Evolutionary conservation across 2,329 filamentous ascomycete species (phyloP), one percentile per base, ranked within the genome.

Genomic region (Paraconiothyrium brasiliense): DNA sequence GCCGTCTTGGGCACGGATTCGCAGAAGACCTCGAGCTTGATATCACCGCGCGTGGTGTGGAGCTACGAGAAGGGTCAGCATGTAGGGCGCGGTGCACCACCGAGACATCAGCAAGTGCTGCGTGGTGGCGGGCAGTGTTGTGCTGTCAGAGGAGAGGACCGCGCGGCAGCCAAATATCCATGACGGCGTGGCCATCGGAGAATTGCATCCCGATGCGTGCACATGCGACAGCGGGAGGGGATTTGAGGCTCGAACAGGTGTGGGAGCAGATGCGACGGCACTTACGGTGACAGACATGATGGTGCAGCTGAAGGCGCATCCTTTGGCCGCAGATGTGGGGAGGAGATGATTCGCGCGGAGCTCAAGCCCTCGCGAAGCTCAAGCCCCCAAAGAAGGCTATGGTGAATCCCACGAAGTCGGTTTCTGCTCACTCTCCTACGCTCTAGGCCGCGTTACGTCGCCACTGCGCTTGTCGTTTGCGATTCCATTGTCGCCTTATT

Each of bases 11-110:
- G 95, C 35, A 97, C 93, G 70, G 92, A 90, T 78, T 97, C 93
- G 83, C 94, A 98, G 82, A 97, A 98, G 68, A 99, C 84, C 80
- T 98, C 95, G 71, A 98, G 87, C 82, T 98, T 99, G 77, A 99
- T 86, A 80, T 95, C 90, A 76, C 95, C 95, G 57, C 91, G 86
- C 54, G 89, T 92, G 54, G 95, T 99, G 80, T 97, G 93, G 14
- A 99, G 86, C 69, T 82, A 66, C 32, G 37, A 11, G n/a, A 5
- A 5, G 39, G 47, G 51, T 62, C 44, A 64, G 60, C 57, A 43
- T 52, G 54, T 30, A 34, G 16, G 34, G 20, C 32, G 2, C 20
- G 60, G 44, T 64, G 57, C 46, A 54, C 10, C 14, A 52, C 16
- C 34, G 32, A 22, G 34, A 20, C 14, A 41, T 39, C 37, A 41